Evolutionary conservation across 164 flowering plant species (phyloP), one percentile per base, ranked within the genome.

Genomic region (Aristolochia fimbriata): DNA sequence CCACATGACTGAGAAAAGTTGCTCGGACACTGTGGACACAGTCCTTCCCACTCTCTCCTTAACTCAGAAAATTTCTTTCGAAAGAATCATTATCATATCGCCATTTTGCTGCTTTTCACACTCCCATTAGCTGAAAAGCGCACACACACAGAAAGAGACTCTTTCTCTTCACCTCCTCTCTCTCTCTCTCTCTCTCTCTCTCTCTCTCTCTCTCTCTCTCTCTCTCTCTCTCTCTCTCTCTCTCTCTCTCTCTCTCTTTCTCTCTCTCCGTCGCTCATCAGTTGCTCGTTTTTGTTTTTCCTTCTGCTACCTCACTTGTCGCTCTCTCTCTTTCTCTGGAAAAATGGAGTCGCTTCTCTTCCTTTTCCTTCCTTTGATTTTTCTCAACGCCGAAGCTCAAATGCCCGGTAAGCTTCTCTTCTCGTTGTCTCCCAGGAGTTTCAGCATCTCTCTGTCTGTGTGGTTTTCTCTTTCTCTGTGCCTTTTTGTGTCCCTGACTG

Each of bases 341-440:
- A 62, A 33, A 57, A 75, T 73, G 81, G 75, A 60, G 65, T 33
- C 47, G 70, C 61, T 66, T 70, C 62, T 69, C 57, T 54, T 68
- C 49, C 61, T 68, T 22, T 67, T 53, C 13, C 50, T 30, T 52
- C 55, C 49, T 47, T 58, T 77, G 24, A 68, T 75, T 49, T 71
- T 75, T 55, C 21, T 70, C 21, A 51, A 57, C 48, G 47, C 72
- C 46, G 58, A 62, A 22, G 81, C 87, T 65, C 90, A 84, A 72
- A 70, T 68, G 68, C 83, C 83, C 64, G 87, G 90, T 82, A 27
- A 47, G 47, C 25, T 16, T 46, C 50, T 62, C 24, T 56, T 12
- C 30, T 5, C 3, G 30, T 27, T 27, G 30, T 27, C 30, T 27
- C 30, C 30, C 51, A 14, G 48, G 11, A 15, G 59, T 1, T 30